These are phyloP conservation scores for Coniochaeta sp. DNA, from an alignment of 2,329 filamentous ascomycete genomes.

Conservation along the genomic window DNA sequence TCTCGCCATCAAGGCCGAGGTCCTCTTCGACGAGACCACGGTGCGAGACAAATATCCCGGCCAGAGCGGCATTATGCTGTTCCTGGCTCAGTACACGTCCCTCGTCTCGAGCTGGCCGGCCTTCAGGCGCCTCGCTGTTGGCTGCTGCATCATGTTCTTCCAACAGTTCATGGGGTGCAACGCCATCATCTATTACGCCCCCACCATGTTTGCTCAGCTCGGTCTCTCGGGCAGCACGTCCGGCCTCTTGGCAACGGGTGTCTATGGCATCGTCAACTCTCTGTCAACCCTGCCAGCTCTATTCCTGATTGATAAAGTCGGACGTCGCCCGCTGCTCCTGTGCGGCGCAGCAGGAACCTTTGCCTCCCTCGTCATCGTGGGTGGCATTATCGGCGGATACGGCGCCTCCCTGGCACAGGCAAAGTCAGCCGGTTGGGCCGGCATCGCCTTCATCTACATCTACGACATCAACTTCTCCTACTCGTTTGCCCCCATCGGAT, in stretches of 20 bases:
- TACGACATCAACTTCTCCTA: slow-evolving; percentile 36
- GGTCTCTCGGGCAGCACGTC: slow-evolving; percentile 60
- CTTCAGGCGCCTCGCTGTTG: slow-evolving; percentile 40
- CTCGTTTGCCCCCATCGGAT: slow-evolving; percentile 37
- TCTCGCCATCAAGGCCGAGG: slow-evolving; percentile 28
- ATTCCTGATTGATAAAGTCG: slow-evolving; percentile 68
- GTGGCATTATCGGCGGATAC: slow-evolving; percentile 35
- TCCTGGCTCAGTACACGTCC: slow-evolving; percentile 20
- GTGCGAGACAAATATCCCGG: slow-evolving; percentile 20
- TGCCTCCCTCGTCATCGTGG: slow-evolving; percentile 47
- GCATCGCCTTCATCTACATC: slow-evolving; percentile 39
- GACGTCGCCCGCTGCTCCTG: slow-evolving; percentile 58
- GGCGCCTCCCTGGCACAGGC: slow-evolving; percentile 36
- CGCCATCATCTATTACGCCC: slow-evolving; percentile 67
- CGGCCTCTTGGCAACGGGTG: slow-evolving; percentile 62
- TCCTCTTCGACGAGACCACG: slow-evolving; percentile 24
- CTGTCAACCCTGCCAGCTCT: slow-evolving; percentile 51
- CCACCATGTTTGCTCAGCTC: slow-evolving; percentile 62
- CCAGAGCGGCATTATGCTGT: slow-evolving; percentile 20
- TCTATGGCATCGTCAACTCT: slow-evolving; percentile 70
- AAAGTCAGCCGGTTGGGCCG: slow-evolving; percentile 46
- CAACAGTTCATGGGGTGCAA: slow-evolving; percentile 26
- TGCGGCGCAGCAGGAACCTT: slow-evolving; percentile 51
- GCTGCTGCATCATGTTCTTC: slow-evolving; percentile 47
- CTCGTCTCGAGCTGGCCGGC: slow-evolving; percentile 20